Evolutionary conservation across 2,329 filamentous ascomycete species (phyloP), one percentile per base, ranked within the genome.

Genomic region (Septoria petroselini): DNA sequence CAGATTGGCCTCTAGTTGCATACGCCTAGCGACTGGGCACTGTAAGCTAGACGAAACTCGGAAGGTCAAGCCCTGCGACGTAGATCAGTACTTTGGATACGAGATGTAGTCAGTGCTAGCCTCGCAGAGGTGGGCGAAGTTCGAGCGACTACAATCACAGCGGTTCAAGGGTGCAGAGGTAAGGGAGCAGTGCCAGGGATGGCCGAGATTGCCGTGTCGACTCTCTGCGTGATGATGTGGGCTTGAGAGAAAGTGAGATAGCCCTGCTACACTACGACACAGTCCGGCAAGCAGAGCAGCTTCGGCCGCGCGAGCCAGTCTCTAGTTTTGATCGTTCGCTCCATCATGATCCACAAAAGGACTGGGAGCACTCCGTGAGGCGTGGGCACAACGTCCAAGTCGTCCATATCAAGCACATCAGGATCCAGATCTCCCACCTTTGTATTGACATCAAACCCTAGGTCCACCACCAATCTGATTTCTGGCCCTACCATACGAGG

Each of bases 11-110:
- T 41, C 25, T 25, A 21, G 38, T 41, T 41, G 19, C 38, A 18
- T 18, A 41, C 15, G 38, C 19, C 38, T 21, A 41, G 38, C 38
- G 38, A 29, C 38, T 41, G 21, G 38, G 38, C 38, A 25, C 38
- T 15, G 23, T 21, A 41, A 41, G 38, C 38, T 41, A 41, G 38
- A 14, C 27, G 38, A 15, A 21, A 41, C 15, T 25, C 15, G 17
- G 38, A 41, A 41, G 38, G 38, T 41, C 21, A 41, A 41, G 38
- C 25, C 38, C 19, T 15, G 19, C 21, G 17, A 29, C 15, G 38
- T 25, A 27, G 38, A 41, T 27, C 19, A 9, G 27, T 25, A 25
- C 19, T 29, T 41, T 41, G 38, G 25, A 41, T 29, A 41, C 38
- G 38, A 41, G 38, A 5, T n/a, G n/a, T n/a, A n/a, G n/a, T n/a